Evolutionary conservation across 768 basidiomycete genomes (phyloP).

Genomic region (Paxillus rubicundulus): DNA sequence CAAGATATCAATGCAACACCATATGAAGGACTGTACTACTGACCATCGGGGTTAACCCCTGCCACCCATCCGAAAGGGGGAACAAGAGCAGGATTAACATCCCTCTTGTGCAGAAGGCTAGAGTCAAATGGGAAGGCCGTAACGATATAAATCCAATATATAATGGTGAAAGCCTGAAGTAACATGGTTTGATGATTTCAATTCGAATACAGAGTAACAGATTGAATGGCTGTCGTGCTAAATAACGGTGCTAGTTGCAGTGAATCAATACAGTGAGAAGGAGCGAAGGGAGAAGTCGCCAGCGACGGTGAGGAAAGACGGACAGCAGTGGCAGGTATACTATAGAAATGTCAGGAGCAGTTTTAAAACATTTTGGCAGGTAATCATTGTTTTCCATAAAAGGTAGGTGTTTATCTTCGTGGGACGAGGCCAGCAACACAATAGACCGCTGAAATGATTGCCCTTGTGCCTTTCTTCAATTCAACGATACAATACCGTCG

Average conservation of each 20-base stretch:
- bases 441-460: not conserved
- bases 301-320: constrained; percentile 10
- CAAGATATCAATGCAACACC: not conserved
- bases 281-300: constrained; percentile 14
- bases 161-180: constrained; percentile 6
- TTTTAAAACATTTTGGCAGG: constrained; percentile 1
- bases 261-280: constrained; percentile 1
- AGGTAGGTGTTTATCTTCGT: constrained; percentile 4
- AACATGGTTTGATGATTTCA: constrained; percentile 13
- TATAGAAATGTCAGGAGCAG: not conserved
- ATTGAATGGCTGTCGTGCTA: not conserved
- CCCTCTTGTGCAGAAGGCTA: constrained; percentile 32
- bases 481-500: too few species aligned
- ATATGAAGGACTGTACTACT: constrained; percentile 27
- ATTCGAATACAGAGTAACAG: not conserved
- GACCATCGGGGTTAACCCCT: constrained; percentile 60
- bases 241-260: not conserved
- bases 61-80: constrained; percentile 58
- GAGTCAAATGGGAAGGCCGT: constrained; percentile 17
- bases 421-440: not conserved
- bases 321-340: constrained; percentile 1
- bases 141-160: constrained; percentile 8
- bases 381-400: constrained; percentile 17
- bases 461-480: too few species aligned
- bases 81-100: constrained; percentile 52